These are phyloP conservation scores for Taiozyma sp. DNA, from an alignment of 1,139 yeast genomes.

Conservation along the genomic window DNA sequence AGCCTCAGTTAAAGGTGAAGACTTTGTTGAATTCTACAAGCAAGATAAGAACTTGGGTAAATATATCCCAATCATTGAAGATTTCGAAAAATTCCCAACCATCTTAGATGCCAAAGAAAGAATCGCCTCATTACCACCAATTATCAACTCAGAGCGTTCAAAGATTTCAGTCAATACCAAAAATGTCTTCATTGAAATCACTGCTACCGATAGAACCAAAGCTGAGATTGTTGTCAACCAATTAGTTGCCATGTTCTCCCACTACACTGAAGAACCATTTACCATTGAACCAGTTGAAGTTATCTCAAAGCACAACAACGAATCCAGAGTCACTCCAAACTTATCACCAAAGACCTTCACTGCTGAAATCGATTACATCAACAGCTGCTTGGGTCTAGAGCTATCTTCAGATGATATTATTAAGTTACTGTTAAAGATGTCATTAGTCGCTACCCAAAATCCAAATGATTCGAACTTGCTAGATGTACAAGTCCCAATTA, in stretches of 20 bases:
- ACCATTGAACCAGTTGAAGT: constrained; percentile 87
- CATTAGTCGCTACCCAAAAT: constrained; percentile 61
- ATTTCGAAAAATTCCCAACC: constrained; percentile 88
- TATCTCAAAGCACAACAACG: constrained; percentile 76
- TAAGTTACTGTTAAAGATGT: constrained; percentile 72
- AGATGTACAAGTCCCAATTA: constrained; percentile 79
- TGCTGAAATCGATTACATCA: constrained; percentile 83
- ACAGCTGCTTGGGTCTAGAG: constrained; percentile 84
- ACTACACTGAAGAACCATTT: constrained; percentile 73
- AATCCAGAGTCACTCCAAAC: constrained; percentile 75
- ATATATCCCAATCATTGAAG: constrained; percentile 82
- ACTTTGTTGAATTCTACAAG: constrained; percentile 86
- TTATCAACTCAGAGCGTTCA: constrained; percentile 89
- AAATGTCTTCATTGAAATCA: constrained; percentile 88
- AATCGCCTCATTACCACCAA: constrained; percentile 94
- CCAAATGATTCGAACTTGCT: constrained; percentile 44
- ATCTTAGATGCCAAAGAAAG: constrained; percentile 73
- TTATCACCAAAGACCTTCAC: constrained; percentile 60
- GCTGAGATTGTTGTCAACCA: constrained; percentile 88
- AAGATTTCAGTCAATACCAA: constrained; percentile 82
- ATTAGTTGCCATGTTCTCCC: constrained; percentile 92
- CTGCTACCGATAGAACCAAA: constrained; percentile 94
- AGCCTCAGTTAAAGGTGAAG: constrained; percentile 67
- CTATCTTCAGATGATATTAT: constrained; percentile 66
- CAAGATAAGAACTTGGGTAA: constrained; percentile 87